Conservation (phyloP, 2,329 filamentous ascomycete genomes). For the Penicillium corylophilum region DNA sequence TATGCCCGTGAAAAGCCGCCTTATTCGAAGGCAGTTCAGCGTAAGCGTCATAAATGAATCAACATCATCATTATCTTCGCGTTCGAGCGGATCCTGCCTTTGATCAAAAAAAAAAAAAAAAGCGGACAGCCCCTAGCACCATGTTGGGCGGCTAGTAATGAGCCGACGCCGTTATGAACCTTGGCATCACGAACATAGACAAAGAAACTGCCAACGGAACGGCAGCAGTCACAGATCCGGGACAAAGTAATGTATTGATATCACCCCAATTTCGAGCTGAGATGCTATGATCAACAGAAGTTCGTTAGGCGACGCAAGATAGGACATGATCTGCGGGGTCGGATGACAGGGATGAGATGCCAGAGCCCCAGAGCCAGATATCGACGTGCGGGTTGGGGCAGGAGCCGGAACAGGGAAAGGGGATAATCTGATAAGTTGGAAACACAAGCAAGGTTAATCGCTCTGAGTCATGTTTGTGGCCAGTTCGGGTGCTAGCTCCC, state of each 20-base stretch:
- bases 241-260: not conserved
- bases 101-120: not conserved
- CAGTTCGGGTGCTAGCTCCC: not conserved
- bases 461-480: not conserved
- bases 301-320: not conserved
- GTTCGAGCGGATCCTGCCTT: not conserved
- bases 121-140: not conserved
- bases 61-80: not conserved
- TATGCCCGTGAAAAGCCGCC: not conserved
- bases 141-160: not conserved
- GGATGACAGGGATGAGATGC: not conserved
- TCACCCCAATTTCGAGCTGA: not conserved
- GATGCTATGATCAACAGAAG: not conserved
- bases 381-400: not conserved
- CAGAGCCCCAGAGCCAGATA: not conserved
- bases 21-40: not conserved
- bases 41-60: no score
- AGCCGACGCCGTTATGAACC: not conserved
- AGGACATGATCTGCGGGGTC: not conserved
- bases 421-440: not conserved
- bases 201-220: not conserved
- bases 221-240: not conserved
- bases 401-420: not conserved
- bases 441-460: not conserved
- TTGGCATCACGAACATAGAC: not conserved